phyloP scores from a whole-genome alignment of 768 basidiomycete genomes.

The Mycena haematopus region DNA sequence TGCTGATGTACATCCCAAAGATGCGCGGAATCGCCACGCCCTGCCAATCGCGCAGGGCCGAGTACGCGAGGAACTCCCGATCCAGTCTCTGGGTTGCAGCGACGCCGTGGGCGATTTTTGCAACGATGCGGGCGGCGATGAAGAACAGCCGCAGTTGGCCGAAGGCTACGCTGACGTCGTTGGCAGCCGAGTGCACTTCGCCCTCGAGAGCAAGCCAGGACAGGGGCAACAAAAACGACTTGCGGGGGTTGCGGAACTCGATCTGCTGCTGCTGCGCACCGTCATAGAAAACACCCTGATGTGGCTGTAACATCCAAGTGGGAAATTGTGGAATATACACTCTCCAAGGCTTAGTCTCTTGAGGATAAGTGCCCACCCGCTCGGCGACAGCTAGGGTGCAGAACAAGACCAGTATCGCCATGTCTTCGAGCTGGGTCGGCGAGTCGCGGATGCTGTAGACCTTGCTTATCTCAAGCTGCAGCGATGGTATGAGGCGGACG shows the following conservation, averaged over 20 bases:
- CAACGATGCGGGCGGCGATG: constrained; percentile 2
- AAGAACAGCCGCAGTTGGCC: neutral
- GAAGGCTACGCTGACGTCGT: neutral
- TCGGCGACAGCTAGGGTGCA: neutral
- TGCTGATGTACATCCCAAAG: constrained; percentile 4
- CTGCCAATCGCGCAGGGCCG: constrained; percentile 1
- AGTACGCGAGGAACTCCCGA: constrained; percentile 10
- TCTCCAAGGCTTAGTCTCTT: neutral
- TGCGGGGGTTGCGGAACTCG: neutral
- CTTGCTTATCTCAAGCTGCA: neutral
- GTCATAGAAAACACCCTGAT: neutral
- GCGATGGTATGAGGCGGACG: neutral
- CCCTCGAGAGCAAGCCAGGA: constrained; percentile 2
- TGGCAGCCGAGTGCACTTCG: neutral
- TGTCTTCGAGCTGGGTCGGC: constrained; percentile 6
- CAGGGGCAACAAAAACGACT: neutral
- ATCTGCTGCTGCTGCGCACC: neutral
- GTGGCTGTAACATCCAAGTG: neutral
- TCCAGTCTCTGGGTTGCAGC: constrained; percentile 1
- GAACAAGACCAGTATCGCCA: neutral
- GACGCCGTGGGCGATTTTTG: constrained; percentile 9
- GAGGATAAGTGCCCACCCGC: neutral
- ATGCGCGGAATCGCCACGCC: constrained; percentile 7
- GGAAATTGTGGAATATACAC: neutral
- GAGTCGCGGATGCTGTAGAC: neutral